Base-by-base conservation (phyloP, 2,329 filamentous ascomycete genomes). In the Diaporthe velutina region DNA sequence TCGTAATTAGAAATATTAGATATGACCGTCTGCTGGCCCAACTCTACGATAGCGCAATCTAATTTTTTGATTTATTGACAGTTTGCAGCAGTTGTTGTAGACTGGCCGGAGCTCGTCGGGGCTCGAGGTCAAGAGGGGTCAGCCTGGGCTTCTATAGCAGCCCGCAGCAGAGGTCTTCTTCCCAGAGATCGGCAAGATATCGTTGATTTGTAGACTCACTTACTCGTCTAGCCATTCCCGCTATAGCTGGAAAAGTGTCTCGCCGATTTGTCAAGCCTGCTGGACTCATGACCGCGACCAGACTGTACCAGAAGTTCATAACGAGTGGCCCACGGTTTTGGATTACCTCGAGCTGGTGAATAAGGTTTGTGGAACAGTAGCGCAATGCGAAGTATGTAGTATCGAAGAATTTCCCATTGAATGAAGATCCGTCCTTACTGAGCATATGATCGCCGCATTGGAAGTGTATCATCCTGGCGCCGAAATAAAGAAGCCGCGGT, bases 381-480 rank as follows among this genome's bases (percentile, higher is more conserved):
- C 3, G 13, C 2, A 4, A 10, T 28, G 10, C 13, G 15, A 25
- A 3, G 6, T 28, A 28, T 7, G 4, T 3, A 40, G 1, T 2
- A 42, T 8, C n/a, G 7, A 42, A 61, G 6, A 42, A 28, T 2
- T 35, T 19, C 17, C 25, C 28, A 45, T 48, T 10, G 6, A 25
- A 0, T 8, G 22, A 40, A 42, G 17, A 40, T 13, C 66, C 33
- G 5, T 54, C 9, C 8, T 70, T 48, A 12, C 66, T 70, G n/a
- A 7, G 4, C 8, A 55, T 4, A 40, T 13, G 8, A 17, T 70
- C 2, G 9, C 48, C 33, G 3, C 55, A n/a, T 8, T 70, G 66
- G n/a, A 70, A 70, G 17, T 70, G 66, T 2, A 70, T 42, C 48
- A 30, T 70, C 35, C 48, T 54, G 42, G 60, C 42, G 19, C 66